Evolutionary conservation across 306 rosid genomes (phyloP).

Genomic region (Crataegus laevigata): DNA sequence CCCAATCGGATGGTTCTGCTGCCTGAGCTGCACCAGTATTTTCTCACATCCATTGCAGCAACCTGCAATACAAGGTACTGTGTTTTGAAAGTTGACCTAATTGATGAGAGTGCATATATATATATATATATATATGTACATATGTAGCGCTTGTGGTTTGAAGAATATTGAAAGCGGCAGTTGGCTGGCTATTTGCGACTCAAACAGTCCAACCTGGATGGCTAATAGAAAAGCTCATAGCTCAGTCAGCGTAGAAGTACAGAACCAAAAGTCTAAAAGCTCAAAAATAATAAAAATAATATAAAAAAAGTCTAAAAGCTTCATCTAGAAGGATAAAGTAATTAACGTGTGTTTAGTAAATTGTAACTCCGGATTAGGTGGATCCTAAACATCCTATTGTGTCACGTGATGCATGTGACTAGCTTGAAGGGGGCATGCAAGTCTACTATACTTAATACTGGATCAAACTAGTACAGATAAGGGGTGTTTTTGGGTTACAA

Average conservation of each 20-base stretch:
- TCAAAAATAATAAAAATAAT: no score
- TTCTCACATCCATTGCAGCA: constrained; percentile 21
- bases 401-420: constrained; percentile 17
- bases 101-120: not conserved
- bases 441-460: no score
- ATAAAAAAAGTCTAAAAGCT: not conserved
- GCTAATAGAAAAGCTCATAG: not conserved
- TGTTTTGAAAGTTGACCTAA: not conserved
- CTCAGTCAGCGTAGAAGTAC: not conserved
- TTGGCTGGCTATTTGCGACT: not conserved
- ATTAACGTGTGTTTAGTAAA: not conserved
- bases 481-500: not conserved
- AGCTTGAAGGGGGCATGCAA: not conserved
- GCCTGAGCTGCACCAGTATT: constrained; percentile 24
- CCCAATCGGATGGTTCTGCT: constrained; percentile 30
- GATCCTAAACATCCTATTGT: constrained; percentile 10
- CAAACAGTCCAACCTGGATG: constrained; percentile 3
- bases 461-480: not conserved
- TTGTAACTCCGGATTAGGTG: not conserved
- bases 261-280: not conserved
- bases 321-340: not conserved
- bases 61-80: not conserved
- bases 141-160: no score
- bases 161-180: not conserved
- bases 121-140: not conserved